Evolutionary conservation across 2,329 filamentous ascomycete genomes (phyloP).

Genomic region (Alternaria longipes): DNA sequence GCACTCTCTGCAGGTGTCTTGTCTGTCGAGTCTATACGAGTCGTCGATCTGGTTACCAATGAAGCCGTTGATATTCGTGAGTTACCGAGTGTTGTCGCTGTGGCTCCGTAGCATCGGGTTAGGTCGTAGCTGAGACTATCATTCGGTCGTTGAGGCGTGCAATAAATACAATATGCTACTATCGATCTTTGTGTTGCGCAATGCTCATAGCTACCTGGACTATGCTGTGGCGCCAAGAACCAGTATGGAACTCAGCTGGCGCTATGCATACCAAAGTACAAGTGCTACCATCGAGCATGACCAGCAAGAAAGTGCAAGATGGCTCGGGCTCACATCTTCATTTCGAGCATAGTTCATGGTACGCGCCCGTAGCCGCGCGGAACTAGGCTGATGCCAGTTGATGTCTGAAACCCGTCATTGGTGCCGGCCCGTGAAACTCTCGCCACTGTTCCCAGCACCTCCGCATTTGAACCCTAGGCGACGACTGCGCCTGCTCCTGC

Average conservation of each 20-base stretch:
- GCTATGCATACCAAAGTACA: not conserved
- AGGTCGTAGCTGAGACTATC: not conserved
- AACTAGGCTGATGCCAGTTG: constrained; percentile 15
- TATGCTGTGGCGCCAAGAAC: constrained; percentile 1
- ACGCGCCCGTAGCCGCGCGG: constrained; percentile 4
- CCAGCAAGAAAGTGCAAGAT: not conserved
- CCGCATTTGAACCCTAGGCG: constrained; percentile 23
- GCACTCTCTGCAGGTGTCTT: constrained; percentile 72
- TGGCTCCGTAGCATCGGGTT: constrained; percentile 23
- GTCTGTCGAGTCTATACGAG: constrained; percentile 74
- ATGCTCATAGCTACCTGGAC: not conserved
- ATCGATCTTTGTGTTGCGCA: not conserved
- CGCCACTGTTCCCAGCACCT: constrained; percentile 25
- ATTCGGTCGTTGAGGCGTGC: not conserved
- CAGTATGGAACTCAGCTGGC: not conserved
- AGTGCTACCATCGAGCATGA: not conserved
- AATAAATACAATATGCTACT: not conserved
- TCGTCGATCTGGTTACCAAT: constrained; percentile 76
- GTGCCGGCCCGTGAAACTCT: constrained; percentile 24
- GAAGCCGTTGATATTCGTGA: constrained; percentile 82
- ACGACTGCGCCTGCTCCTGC: constrained; percentile 10
- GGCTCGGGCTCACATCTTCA: not conserved
- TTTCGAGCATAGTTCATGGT: not conserved
- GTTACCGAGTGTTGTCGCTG: constrained; percentile 70
- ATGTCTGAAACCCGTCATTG: constrained; percentile 29